These are phyloP conservation scores for Geranomyces variabilis DNA, from an alignment of 192 early-diverging fungal species.

Conservation along the genomic window DNA sequence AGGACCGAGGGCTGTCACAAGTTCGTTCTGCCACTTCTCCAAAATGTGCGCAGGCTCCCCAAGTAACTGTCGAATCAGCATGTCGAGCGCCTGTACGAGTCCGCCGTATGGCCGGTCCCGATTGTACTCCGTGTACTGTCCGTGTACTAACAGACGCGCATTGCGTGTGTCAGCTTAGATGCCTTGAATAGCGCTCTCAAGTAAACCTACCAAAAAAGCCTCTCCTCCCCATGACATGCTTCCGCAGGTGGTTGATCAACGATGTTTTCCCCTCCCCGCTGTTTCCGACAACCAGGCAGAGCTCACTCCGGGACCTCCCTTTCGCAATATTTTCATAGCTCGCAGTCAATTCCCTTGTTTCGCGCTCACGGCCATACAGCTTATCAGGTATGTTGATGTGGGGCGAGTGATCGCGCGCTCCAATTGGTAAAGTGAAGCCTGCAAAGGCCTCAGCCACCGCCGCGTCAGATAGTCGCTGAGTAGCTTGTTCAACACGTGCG, in stretches of 20 bases:
- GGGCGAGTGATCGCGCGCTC: constrained; percentile 39
- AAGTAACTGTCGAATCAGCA: constrained; percentile 31
- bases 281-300: constrained; percentile 32
- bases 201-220: constrained; percentile 36
- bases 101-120: constrained; percentile 32
- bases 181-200: background rate
- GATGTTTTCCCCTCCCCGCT: constrained; percentile 36
- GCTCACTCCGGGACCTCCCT: constrained; percentile 21
- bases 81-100: constrained; percentile 25
- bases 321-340: constrained; percentile 31
- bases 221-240: constrained; percentile 17
- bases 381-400: constrained; percentile 45
- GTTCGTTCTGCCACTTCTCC: constrained; percentile 28
- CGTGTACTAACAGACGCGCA: constrained; percentile 8
- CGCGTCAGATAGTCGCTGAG: constrained; percentile 28
- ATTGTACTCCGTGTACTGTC: constrained; percentile 28
- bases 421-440: constrained; percentile 26
- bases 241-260: constrained; percentile 27
- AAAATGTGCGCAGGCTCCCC: constrained; percentile 18
- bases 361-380: constrained; percentile 41
- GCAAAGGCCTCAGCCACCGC: constrained; percentile 31
- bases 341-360: constrained; percentile 30
- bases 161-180: background rate
- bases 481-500: background rate
- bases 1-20: constrained; percentile 16